A percentile compares a stretch with the other conserved stretches of the same genome.
Evolutionary conservation across 140 eudicot species (phyloP).

Genomic region (Ambrosia hybrid): DNA sequence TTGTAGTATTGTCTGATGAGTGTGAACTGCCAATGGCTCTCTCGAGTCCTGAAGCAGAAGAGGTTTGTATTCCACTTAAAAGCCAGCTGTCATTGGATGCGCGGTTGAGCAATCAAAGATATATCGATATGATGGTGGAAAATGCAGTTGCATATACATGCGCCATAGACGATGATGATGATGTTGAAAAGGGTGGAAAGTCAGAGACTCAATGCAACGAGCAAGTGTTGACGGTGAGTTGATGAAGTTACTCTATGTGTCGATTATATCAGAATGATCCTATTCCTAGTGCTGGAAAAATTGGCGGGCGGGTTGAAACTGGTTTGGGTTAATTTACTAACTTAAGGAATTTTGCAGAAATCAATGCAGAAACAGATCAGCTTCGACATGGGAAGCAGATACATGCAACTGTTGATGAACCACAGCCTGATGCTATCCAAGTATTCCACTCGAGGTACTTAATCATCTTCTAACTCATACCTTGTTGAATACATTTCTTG

Average conservation of each 20-base stretch:
- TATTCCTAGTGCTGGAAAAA: not conserved
- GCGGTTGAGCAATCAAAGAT: constrained; percentile 41
- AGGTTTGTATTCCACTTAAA: constrained; percentile 41
- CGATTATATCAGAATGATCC: not conserved
- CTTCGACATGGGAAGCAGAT: constrained; percentile 65
- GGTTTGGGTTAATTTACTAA: constrained; percentile 1
- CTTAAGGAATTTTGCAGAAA: constrained; percentile 38
- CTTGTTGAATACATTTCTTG: not conserved
- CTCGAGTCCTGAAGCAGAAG: constrained; percentile 21
- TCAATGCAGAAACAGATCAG: constrained; percentile 67
- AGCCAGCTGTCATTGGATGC: constrained; percentile 51
- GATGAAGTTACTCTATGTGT: not conserved
- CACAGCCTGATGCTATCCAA: constrained; percentile 59
- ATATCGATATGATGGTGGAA: constrained; percentile 47
- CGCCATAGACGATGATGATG: constrained; percentile 34
- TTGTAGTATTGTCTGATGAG: constrained; percentile 58
- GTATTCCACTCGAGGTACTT: constrained; percentile 58
- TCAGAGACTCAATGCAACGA: constrained; percentile 45
- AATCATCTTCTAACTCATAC: not conserved
- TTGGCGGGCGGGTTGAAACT: not conserved
- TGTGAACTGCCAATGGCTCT: constrained; percentile 38
- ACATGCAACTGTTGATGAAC: constrained; percentile 67
- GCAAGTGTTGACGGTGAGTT: constrained; percentile 50
- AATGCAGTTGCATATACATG: constrained; percentile 50
- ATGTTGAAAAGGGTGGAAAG: constrained; percentile 64